Evolutionary conservation across 768 basidiomycete genomes (phyloP).

Genomic region (Leccinum imitatum): DNA sequence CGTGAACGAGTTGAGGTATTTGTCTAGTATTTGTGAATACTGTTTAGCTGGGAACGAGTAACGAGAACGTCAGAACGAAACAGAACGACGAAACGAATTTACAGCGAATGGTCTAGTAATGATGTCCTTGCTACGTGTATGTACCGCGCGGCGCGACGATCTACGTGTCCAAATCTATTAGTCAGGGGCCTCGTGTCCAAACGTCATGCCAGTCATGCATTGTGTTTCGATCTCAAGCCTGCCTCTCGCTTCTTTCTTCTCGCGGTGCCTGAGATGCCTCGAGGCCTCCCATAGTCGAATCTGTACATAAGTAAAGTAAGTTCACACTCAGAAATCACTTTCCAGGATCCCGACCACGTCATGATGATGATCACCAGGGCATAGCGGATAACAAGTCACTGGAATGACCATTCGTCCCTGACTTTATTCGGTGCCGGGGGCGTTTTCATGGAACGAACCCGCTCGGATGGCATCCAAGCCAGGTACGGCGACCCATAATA

Average conservation of each 20-base stretch:
- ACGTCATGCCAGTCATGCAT: background rate
- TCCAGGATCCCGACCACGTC: background rate
- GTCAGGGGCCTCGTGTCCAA: background rate
- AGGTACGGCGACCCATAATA: background rate
- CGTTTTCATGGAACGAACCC: background rate
- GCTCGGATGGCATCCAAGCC: background rate
- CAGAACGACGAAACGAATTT: background rate
- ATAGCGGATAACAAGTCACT: background rate
- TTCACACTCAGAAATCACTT: background rate
- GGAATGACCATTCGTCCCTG: background rate
- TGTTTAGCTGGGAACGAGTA: no score
- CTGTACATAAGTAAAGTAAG: background rate
- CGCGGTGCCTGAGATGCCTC: conserved; percentile 1
- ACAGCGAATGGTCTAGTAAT: background rate
- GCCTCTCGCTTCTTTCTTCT: background rate
- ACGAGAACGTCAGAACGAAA: background rate
- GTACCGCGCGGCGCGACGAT: background rate
- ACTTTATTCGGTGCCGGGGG: background rate
- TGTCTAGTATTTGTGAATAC: background rate
- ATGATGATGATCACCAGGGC: background rate
- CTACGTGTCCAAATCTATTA: background rate
- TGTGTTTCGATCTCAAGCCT: background rate
- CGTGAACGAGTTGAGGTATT: background rate
- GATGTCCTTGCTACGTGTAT: no score
- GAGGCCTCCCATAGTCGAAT: background rate